Evolutionary conservation across 495 filamentous ascomycete genomes (phyloP).

Genomic region (Penicillium cinerascens): DNA sequence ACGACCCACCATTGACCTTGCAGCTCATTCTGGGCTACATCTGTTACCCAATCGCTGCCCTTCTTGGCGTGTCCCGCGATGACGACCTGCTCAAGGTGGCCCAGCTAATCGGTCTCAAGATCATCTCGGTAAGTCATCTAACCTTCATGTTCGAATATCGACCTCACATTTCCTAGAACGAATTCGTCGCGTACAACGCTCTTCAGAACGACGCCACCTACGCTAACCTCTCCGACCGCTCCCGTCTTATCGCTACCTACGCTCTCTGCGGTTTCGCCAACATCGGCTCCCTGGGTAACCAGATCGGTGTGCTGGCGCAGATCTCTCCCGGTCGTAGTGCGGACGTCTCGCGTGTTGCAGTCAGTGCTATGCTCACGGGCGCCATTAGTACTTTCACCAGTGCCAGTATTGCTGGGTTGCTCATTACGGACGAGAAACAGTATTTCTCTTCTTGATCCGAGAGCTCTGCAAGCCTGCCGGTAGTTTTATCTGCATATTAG

Average conservation of each 20-base stretch:
- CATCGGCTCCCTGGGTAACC: conserved; percentile 76
- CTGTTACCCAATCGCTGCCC: conserved; percentile 79
- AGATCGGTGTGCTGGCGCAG: conserved; percentile 82
- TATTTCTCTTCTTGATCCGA: conserved; percentile 15
- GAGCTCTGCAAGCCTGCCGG: not conserved
- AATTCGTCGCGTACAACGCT: conserved; percentile 58
- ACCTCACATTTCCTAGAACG: conserved; percentile 45
- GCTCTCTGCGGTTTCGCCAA: conserved; percentile 77
- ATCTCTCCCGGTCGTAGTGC: conserved; percentile 68
- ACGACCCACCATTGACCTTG: conserved; percentile 63
- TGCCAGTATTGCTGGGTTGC: conserved; percentile 74
- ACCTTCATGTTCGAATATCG: not conserved
- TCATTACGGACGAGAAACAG: conserved; percentile 56
- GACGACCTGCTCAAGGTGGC: conserved; percentile 69
- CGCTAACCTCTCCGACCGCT: conserved; percentile 59
- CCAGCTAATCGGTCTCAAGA: conserved; percentile 76
- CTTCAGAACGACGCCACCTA: conserved; percentile 49
- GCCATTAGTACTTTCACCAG: conserved; percentile 76
- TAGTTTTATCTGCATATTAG: not conserved
- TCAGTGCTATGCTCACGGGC: conserved; percentile 75
- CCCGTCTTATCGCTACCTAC: conserved; percentile 68
- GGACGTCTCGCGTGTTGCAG: conserved; percentile 70
- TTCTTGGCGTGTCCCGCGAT: conserved; percentile 76
- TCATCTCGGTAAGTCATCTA: conserved; percentile 58
- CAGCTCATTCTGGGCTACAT: conserved; percentile 78